A percentile compares a stretch with the other conserved stretches of the same genome.
Conservation (phyloP, 805 yeast species). For the Zygosaccharomyces bisporus region DNA sequence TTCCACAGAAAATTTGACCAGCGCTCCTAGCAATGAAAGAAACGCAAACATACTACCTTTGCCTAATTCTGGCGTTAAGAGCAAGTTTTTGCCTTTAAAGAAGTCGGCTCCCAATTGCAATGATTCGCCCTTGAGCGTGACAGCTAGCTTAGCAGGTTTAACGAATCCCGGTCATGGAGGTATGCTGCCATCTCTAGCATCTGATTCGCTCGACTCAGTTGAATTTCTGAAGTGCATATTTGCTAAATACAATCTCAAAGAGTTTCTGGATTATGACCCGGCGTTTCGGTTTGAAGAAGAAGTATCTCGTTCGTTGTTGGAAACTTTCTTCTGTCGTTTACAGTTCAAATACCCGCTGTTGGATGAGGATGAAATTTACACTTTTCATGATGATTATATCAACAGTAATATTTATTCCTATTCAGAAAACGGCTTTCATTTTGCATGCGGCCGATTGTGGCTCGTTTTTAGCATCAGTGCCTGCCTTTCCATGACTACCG, state of each 20-base stretch:
- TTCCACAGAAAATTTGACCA: background rate
- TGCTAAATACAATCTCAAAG: conserved; percentile 45
- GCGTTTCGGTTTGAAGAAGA: conserved; percentile 49
- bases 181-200: conserved; percentile 22
- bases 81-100: conserved; percentile 5
- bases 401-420: conserved; percentile 39
- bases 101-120: background rate
- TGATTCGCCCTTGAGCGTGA: background rate
- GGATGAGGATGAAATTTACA: conserved; percentile 48
- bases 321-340: conserved; percentile 51
- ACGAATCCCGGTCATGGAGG: background rate
- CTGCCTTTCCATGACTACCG: conserved; percentile 51
- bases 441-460: conserved; percentile 54
- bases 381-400: conserved; percentile 49
- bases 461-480: conserved; percentile 51
- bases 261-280: conserved; percentile 47
- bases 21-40: conserved; percentile 22
- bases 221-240: conserved; percentile 42
- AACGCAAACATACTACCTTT: conserved; percentile 7
- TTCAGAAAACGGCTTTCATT: conserved; percentile 42
- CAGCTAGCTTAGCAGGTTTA: background rate
- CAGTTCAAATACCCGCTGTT: conserved; percentile 56
- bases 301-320: conserved; percentile 48
- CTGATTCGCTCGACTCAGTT: conserved; percentile 37
- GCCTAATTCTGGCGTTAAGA: conserved; percentile 8